These are phyloP conservation scores for Colletotrichum sansevieriae DNA, from an alignment of 2,329 filamentous ascomycete species.

Conservation along the genomic window DNA sequence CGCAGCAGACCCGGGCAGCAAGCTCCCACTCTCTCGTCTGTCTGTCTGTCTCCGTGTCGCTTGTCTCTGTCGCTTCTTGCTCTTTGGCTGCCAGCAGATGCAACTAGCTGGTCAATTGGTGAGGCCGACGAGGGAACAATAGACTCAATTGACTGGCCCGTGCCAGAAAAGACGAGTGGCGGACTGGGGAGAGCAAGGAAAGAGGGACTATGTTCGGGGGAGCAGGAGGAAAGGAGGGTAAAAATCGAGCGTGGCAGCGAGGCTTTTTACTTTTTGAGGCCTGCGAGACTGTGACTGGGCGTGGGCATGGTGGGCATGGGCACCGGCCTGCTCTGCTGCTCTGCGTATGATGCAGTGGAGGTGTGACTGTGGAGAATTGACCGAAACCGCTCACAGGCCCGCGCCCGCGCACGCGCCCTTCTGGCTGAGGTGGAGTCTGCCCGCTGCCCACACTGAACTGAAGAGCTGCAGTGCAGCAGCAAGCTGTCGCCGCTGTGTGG, in stretches of 20 bases:
- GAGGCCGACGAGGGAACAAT: slow-evolving; percentile 26
- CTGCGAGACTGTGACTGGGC: slow-evolving; percentile 36
- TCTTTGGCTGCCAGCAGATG: slow-evolving; percentile 10
- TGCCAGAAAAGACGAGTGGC: slow-evolving; percentile 21
- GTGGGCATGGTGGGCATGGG: slow-evolving; percentile 8
- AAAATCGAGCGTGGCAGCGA: slow-evolving; percentile 8
- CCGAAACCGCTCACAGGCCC: slow-evolving; percentile 32
- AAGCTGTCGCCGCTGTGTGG: not conserved
- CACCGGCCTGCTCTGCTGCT: slow-evolving; percentile 17
- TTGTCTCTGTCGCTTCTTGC: slow-evolving; percentile 8
- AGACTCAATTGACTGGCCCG: slow-evolving; percentile 30
- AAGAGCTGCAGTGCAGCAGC: not conserved
- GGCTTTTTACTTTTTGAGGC: slow-evolving; percentile 42
- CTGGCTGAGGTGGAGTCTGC: no score
- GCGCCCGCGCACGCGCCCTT: slow-evolving; percentile 23
- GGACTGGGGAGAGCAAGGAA: slow-evolving; percentile 18
- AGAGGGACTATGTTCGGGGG: slow-evolving; percentile 28
- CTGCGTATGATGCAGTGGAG: slow-evolving; percentile 40
- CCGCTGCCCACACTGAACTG: not conserved
- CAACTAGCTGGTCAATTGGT: slow-evolving; percentile 25
- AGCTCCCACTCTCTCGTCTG: slow-evolving; percentile 21
- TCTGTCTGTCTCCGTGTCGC: not conserved
- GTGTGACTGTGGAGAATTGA: slow-evolving; percentile 42
- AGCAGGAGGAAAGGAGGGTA: slow-evolving; percentile 1
- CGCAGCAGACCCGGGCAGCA: slow-evolving; percentile 4